phyloP scores from a whole-genome alignment of 148 eudicot genomes.

The Rhododendron simsii region DNA sequence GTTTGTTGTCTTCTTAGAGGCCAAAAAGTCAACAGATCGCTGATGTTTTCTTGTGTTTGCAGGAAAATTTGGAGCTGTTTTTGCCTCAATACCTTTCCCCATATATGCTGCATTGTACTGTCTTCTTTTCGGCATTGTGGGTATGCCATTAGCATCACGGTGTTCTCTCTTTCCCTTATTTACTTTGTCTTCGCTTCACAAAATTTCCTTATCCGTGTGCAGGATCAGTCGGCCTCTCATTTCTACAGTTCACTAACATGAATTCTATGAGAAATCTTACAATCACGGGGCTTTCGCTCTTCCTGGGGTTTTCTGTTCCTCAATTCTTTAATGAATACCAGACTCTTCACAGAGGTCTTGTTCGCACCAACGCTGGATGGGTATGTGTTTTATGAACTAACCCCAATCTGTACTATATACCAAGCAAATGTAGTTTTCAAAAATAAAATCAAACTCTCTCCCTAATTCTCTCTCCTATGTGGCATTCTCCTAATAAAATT shows the following conservation, averaged over 20 bases:
- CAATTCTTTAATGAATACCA: conserved; percentile 71
- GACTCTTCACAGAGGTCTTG: conserved; percentile 62
- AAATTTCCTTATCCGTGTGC: conserved; percentile 28
- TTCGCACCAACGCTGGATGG: conserved; percentile 96
- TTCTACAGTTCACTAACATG: conserved; percentile 98
- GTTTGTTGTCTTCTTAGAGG: background rate
- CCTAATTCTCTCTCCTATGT: background rate
- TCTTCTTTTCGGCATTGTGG: conserved; percentile 85
- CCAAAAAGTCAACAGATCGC: background rate
- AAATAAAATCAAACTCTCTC: background rate
- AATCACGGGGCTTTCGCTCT: conserved; percentile 88
- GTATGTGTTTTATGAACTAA: conserved; percentile 32
- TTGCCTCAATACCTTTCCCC: conserved; percentile 94
- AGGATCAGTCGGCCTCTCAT: conserved; percentile 96
- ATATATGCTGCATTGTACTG: conserved; percentile 87
- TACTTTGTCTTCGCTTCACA: background rate
- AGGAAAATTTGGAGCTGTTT: conserved; percentile 99
- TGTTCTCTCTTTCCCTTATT: background rate
- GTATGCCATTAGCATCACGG: conserved; percentile 37
- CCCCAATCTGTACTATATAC: background rate
- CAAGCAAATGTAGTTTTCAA: background rate
- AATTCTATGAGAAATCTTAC: conserved; percentile 96
- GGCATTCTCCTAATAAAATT: background rate
- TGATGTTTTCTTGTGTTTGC: conserved; percentile 23
- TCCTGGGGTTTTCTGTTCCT: conserved; percentile 94